A percentile compares a stretch with the other conserved stretches of the same genome.
Evolutionary conservation across 768 basidiomycete genomes (phyloP).

Genomic region (Boletus fagicola): DNA sequence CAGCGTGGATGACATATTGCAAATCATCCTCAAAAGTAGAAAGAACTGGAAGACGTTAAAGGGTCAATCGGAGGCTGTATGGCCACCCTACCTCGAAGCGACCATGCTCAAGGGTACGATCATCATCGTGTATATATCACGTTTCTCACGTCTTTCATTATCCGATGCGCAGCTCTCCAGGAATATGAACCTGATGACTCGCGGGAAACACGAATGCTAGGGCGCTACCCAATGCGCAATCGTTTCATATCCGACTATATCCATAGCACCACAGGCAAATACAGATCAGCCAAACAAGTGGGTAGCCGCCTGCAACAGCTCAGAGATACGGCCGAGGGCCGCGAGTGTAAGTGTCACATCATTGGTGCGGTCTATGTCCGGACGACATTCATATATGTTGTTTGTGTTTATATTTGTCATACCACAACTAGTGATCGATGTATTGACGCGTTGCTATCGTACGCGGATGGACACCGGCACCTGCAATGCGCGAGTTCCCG

Average conservation of each 20-base stretch:
- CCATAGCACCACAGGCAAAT: conserved; percentile 62
- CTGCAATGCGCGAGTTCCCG: conserved; percentile 19
- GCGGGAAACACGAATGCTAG: conserved; percentile 67
- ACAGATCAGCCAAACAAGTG: conserved; percentile 74
- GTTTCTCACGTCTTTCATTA: conserved; percentile 23
- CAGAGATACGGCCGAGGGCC: conserved; percentile 70
- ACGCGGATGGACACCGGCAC: conserved; percentile 24
- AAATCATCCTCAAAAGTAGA: conserved; percentile 63
- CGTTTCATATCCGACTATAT: conserved; percentile 81
- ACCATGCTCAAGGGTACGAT: conserved; percentile 68
- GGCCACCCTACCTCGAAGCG: conserved; percentile 78
- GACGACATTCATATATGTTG: conserved; percentile 25
- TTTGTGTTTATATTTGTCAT: conserved; percentile 34
- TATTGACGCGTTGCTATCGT: conserved; percentile 35
- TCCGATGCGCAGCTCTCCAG: conserved; percentile 51
- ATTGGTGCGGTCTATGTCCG: conserved; percentile 27
- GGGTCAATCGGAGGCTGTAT: conserved; percentile 67
- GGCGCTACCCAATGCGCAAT: conserved; percentile 76
- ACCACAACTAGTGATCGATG: conserved; percentile 31
- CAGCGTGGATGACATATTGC: conserved; percentile 52
- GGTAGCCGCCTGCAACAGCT: conserved; percentile 79
- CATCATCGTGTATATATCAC: conserved; percentile 9
- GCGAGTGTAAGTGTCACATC: conserved; percentile 52
- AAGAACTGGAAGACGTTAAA: conserved; percentile 76
- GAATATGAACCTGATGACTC: conserved; percentile 73